Percentiles rank a stretch among this genome's conserved stretches.
Evolutionary conservation across 495 filamentous ascomycete genomes (phyloP).

Genomic region (Neurospora sp.): DNA sequence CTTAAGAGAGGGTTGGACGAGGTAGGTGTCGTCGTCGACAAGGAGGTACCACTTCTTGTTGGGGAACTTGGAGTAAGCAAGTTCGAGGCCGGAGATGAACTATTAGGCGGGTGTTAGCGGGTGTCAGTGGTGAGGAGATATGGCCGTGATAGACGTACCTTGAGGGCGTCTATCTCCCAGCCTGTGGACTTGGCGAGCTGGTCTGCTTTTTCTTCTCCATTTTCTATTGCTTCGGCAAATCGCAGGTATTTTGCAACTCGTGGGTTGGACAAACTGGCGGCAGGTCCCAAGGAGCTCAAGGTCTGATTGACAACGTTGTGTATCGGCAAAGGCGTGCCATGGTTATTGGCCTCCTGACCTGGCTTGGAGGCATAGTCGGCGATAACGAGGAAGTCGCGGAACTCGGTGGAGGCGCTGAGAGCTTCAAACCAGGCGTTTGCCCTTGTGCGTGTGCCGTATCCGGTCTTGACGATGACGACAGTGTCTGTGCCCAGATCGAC

Average conservation of each 20-base stretch:
- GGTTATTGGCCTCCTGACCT: neutral
- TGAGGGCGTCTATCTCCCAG: constrained; percentile 41
- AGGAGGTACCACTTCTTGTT: constrained; percentile 41
- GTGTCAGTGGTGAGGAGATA: neutral
- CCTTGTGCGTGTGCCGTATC: constrained; percentile 31
- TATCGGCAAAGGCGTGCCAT: constrained; percentile 20
- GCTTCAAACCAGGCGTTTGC: constrained; percentile 29
- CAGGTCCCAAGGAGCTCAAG: constrained; percentile 7
- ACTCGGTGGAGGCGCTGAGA: constrained; percentile 14
- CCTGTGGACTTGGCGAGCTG: constrained; percentile 27
- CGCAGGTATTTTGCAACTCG: constrained; percentile 27
- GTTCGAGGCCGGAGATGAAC: constrained; percentile 35
- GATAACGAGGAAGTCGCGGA: constrained; percentile 28
- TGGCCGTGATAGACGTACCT: constrained; percentile 17
- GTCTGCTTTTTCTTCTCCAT: constrained; percentile 22
- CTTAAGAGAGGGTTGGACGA: constrained; percentile 30
- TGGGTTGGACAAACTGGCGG: constrained; percentile 9
- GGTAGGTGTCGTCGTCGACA: constrained; percentile 38
- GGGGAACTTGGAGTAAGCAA: constrained; percentile 29
- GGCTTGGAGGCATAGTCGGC: constrained; percentile 25
- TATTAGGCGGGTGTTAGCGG: constrained; percentile 4
- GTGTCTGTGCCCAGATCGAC: constrained; percentile 27
- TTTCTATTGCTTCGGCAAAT: constrained; percentile 24
- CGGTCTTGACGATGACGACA: constrained; percentile 36
- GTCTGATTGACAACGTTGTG: constrained; percentile 28